These are phyloP conservation scores for Batrachochytrium dendrobatidis DNA, from an alignment of 371 early-diverging fungal genomes.

Conservation along the genomic window DNA sequence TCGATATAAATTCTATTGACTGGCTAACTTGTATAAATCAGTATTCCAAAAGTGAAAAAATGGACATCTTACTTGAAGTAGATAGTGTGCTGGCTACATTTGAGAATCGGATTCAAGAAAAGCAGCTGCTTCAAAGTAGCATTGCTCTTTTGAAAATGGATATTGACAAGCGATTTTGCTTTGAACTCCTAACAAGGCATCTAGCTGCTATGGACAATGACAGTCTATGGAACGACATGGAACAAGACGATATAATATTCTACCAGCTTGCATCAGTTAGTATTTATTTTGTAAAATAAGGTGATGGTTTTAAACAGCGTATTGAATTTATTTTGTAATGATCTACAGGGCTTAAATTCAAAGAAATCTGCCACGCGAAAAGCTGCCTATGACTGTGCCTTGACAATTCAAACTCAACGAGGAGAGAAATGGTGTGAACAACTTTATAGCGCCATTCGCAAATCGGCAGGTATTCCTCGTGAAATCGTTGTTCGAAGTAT, in stretches of 20 bases:
- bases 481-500: constrained; percentile 10
- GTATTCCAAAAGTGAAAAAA: constrained; percentile 10
- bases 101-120: constrained; percentile 1
- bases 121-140: neutral
- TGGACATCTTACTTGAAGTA: constrained; percentile 20
- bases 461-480: constrained; percentile 3
- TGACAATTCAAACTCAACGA: neutral
- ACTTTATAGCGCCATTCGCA: constrained; percentile 5
- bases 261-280: constrained; percentile 2
- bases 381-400: constrained; percentile 21
- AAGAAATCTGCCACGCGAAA: constrained; percentile 12
- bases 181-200: constrained; percentile 13
- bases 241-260: neutral
- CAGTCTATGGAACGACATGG: neutral
- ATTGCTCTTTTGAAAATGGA: neutral
- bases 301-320: neutral
- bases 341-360: constrained; percentile 10
- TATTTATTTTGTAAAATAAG: neutral
- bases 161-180: constrained; percentile 4
- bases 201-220: neutral
- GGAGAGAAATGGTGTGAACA: neutral
- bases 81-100: constrained; percentile 11
- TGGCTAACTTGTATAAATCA: neutral
- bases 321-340: neutral
- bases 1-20: neutral